Base-by-base conservation (phyloP, 2,329 filamentous ascomycete species). In the Thyridium curvatum region DNA sequence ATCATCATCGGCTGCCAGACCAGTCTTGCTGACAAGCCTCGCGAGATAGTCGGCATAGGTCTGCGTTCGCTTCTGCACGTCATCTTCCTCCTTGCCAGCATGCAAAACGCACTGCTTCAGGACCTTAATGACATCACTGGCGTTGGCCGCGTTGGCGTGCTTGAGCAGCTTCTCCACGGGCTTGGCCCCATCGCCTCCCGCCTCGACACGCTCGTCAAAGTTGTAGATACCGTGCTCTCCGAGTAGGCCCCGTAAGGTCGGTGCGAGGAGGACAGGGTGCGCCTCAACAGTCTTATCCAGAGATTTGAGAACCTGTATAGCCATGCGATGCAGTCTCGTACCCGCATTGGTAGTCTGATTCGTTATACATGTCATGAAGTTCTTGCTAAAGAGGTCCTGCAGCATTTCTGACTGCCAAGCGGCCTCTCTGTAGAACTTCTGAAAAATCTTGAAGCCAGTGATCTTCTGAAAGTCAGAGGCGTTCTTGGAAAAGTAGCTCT, bases 401-500 rank as follows among this genome's bases (percentile, higher is more conserved):
- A 96, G 64, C 50, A 89, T 77, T 26, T 26, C 21, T 10, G 21
- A 26, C 10, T 26, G 21, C 21, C 21, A 26, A 26, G 21, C 21
- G 21, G 21, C 21, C 10, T 26, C 21, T 10, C 21, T 6, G 10
- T 26, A 26, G 21, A 26, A 26, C 53, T 84, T 86, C 51, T 84
- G 80, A 52, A 96, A 87, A 3, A 97, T 75, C 52, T 90, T 79
- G 62, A 97, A 91, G 0, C 93, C 93, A 60, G 88, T 89, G 53
- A 87, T 88, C 61, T 96, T 97, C 40, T 94, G 84, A 50, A 90
- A 87, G 32, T 90, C 81, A 2, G 89, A 94, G 8, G 90, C 84
- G 10, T 76, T 79, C 41, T 83, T 78, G 6, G 86, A 83, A 56
- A 97, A 96, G 4, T 96, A 72, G 8, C 85, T 84, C 55, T 91